Percentiles rank a stretch among this genome's conserved stretches.
phyloP scores from a whole-genome alignment of 2,329 filamentous ascomycete species.

The Diaporthe sp. region DNA sequence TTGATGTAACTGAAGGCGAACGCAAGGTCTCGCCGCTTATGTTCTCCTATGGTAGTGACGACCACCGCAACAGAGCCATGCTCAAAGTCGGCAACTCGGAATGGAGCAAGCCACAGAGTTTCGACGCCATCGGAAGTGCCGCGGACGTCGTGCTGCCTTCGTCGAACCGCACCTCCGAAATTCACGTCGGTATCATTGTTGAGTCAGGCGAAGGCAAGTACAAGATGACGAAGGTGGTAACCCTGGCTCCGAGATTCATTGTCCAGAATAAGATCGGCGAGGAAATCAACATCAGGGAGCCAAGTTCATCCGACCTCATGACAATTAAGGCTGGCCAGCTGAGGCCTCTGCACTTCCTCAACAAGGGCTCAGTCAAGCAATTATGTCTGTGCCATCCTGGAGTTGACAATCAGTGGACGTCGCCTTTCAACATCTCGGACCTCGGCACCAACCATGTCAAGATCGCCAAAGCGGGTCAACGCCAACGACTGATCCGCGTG shows the following conservation, averaged over 20 bases:
- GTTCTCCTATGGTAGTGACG: slow-evolving; percentile 92
- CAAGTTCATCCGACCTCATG: slow-evolving; percentile 88
- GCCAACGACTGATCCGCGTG: slow-evolving; percentile 86
- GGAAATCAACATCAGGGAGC: slow-evolving; percentile 89
- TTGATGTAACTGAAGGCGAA: slow-evolving; percentile 59
- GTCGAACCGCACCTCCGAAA: slow-evolving; percentile 76
- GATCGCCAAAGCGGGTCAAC: slow-evolving; percentile 87
- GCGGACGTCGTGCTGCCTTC: slow-evolving; percentile 88
- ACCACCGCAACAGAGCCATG: slow-evolving; percentile 89
- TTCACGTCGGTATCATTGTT: slow-evolving; percentile 90
- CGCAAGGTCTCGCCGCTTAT: slow-evolving; percentile 90
- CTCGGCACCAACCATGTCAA: slow-evolving; percentile 94
- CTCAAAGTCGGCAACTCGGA: slow-evolving; percentile 89
- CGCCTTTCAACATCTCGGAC: slow-evolving; percentile 97
- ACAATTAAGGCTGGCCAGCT: slow-evolving; percentile 81
- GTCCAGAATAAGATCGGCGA: slow-evolving; percentile 93
- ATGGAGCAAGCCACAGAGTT: slow-evolving; percentile 98
- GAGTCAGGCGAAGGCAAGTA: slow-evolving; percentile 96
- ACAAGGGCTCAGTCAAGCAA: slow-evolving; percentile 85
- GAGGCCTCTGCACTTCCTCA: slow-evolving; percentile 89
- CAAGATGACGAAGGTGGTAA: slow-evolving; percentile 96
- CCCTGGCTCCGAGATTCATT: slow-evolving; percentile 90
- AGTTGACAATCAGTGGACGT: slow-evolving; percentile 96
- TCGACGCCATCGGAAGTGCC: slow-evolving; percentile 95
- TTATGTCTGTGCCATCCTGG: slow-evolving; percentile 93